Conservation (phyloP, 768 basidiomycete species). For the Clavaria fumosa region DNA sequence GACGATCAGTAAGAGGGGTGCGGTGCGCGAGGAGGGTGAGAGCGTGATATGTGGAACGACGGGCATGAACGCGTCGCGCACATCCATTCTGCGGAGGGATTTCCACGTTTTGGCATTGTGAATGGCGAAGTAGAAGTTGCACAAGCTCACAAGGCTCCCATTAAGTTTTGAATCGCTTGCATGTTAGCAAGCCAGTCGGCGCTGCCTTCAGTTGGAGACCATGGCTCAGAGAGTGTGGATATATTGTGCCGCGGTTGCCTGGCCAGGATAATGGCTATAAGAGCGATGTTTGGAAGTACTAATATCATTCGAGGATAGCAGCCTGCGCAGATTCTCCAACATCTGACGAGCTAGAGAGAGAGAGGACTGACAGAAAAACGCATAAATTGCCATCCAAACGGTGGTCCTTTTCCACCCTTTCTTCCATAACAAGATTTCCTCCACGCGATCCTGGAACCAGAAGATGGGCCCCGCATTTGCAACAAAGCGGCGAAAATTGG, state of each 20-base stretch:
- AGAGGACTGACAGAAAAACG: conserved; percentile 54
- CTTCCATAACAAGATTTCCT: conserved; percentile 77
- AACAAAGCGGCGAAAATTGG: conserved; percentile 72
- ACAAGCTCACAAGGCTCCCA: conserved; percentile 58
- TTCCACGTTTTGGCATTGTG: not conserved
- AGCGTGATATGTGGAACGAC: conserved; percentile 32
- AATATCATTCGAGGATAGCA: conserved; percentile 62
- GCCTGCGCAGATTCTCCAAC: conserved; percentile 26
- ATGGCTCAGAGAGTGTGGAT: conserved; percentile 8
- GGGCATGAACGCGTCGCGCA: conserved; percentile 34
- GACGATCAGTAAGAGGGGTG: conserved; percentile 26
- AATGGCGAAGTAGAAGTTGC: not conserved
- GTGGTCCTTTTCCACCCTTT: conserved; percentile 55
- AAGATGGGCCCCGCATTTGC: conserved; percentile 64
- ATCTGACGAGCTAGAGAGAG: not conserved
- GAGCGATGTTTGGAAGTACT: conserved; percentile 45
- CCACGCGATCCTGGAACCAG: conserved; percentile 79
- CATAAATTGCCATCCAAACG: conserved; percentile 63
- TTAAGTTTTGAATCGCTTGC: conserved; percentile 82
- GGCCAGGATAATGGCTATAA: conserved; percentile 52
- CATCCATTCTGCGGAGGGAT: conserved; percentile 36
- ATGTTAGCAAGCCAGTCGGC: conserved; percentile 78
- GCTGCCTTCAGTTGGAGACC: conserved; percentile 36
- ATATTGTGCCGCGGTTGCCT: conserved; percentile 37
- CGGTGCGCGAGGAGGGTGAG: conserved; percentile 19